Evolutionary conservation across 305 asterid species (phyloP).

Genomic region (Striga hermonthica): DNA sequence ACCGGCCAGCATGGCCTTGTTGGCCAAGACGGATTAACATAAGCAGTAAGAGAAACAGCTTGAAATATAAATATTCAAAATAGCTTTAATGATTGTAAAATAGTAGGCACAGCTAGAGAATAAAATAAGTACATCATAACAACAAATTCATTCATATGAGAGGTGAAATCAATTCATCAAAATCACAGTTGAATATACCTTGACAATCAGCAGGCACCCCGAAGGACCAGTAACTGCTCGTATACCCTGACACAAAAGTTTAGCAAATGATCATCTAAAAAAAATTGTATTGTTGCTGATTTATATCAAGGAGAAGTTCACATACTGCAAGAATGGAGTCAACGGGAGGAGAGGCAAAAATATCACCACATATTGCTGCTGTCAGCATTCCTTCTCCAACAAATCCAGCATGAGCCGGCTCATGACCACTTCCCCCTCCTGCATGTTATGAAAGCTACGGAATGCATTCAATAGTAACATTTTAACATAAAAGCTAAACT

Average conservation of each 20-base stretch:
- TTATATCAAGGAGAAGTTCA: slow-evolving; percentile 28
- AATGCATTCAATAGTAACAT: background rate
- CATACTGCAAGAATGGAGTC: slow-evolving; percentile 72
- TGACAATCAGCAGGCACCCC: slow-evolving; percentile 95
- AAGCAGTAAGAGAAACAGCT: background rate
- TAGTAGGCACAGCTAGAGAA: slow-evolving; percentile 2
- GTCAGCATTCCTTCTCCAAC: slow-evolving; percentile 99
- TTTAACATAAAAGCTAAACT: background rate
- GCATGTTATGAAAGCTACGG: slow-evolving; percentile 28
- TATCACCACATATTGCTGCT: slow-evolving; percentile 97
- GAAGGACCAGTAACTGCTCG: slow-evolving; percentile 91
- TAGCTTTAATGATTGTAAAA: slow-evolving; percentile 8
- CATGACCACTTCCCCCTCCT: slow-evolving; percentile 99
- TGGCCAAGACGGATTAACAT: too few relatives aligned
- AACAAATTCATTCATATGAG: too few relatives aligned
- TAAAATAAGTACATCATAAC: slow-evolving; percentile 15
- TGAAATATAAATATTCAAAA: background rate
- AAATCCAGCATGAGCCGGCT: slow-evolving; percentile 99
- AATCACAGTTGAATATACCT: slow-evolving; percentile 43
- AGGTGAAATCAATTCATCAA: slow-evolving; percentile 9
- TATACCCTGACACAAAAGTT: slow-evolving; percentile 57
- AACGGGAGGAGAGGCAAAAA: slow-evolving; percentile 92
- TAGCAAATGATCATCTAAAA: slow-evolving; percentile 28
- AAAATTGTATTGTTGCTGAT: slow-evolving; percentile 25
- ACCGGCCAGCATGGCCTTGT: too few relatives aligned